phyloP scores from a whole-genome alignment of 2,329 filamentous ascomycete genomes.

The Cytospora mali region DNA sequence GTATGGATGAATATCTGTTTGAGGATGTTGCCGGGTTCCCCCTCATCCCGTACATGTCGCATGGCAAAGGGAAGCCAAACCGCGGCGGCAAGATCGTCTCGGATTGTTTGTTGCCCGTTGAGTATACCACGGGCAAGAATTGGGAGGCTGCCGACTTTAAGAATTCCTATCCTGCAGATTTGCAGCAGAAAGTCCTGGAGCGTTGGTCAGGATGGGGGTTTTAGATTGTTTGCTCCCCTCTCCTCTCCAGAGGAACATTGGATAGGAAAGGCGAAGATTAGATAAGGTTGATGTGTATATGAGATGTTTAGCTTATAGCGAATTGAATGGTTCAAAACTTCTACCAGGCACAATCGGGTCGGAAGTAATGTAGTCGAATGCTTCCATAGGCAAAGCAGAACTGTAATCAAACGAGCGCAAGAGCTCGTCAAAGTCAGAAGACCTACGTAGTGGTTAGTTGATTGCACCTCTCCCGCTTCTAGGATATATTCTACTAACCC shows the following conservation, averaged over 20 bases:
- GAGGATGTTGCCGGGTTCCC: conserved; percentile 48
- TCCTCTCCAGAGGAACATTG: not conserved
- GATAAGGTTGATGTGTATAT: not conserved
- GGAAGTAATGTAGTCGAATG: conserved; percentile 16
- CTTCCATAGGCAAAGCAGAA: conserved; percentile 4
- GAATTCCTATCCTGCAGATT: conserved; percentile 41
- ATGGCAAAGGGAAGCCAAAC: conserved; percentile 39
- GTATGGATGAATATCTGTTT: conserved; percentile 46
- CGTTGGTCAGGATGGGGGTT: conserved; percentile 35
- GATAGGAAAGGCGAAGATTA: not conserved
- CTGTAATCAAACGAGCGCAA: not conserved
- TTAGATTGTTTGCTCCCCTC: too few relatives aligned
- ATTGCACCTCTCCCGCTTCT: not conserved
- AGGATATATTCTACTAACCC: not conserved
- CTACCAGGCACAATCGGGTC: not conserved
- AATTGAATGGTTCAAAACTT: not conserved
- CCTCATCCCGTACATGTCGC: conserved; percentile 50
- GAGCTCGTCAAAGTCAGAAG: conserved; percentile 11
- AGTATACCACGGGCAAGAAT: conserved; percentile 43
- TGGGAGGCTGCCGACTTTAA: conserved; percentile 40
- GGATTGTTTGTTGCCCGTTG: conserved; percentile 45
- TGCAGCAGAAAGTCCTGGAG: conserved; percentile 43
- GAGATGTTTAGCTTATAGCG: not conserved
- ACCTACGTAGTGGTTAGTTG: not conserved
- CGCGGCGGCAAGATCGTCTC: conserved; percentile 50